Base-by-base conservation (phyloP, 164 flowering plant species). In the Annona cherimola region DNA sequence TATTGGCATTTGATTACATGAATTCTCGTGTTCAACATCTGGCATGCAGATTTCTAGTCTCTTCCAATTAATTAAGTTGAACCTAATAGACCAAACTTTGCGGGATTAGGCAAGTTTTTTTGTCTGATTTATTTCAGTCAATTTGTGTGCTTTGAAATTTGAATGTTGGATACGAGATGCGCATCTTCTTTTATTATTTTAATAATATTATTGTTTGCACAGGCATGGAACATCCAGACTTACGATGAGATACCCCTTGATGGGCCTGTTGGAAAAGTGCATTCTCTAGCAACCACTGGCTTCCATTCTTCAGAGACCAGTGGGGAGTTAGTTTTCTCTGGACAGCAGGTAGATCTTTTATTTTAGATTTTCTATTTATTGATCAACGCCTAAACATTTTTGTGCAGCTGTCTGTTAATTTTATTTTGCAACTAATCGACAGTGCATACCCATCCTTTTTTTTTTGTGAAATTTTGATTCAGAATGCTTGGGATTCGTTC, bases 221-320 rank as follows among this genome's bases (percentile, higher is more conserved):
- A 96, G 99, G 99, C 95, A 69, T 89, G 90, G 95, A 90, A 96
- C 75, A 84, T 79, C 14, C 91, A 89, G 77, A 86, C 84, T 55
- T 66, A 71, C 39, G 44, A 75, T 40, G 98, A 93, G 1, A 81
- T 83, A 66, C 85, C 79, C 82, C 89, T 96, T 20, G 77, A 11
- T 79, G 99, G 98, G 63, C 98, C 98, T 40, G 89, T 80, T 71
- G 99, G 99, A 50, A 97, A 89, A 88, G 99, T 96, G 14, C 87
- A 89, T 86, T 80, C 96, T 45, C 67, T 96, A 69, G 91, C 80
- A 78, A 95, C 35, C 35, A 26, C 35, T 26, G 35, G 35, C 35
- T 26, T 26, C 35, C 0, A 26, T 26, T 26, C 35, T 26, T 26
- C 35, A 26, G 35, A 26, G 35, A 26, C 88, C 70, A 92, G 91